These are phyloP conservation scores for Candida tallmaniae DNA, from an alignment of 805 yeast species.

Conservation along the genomic window DNA sequence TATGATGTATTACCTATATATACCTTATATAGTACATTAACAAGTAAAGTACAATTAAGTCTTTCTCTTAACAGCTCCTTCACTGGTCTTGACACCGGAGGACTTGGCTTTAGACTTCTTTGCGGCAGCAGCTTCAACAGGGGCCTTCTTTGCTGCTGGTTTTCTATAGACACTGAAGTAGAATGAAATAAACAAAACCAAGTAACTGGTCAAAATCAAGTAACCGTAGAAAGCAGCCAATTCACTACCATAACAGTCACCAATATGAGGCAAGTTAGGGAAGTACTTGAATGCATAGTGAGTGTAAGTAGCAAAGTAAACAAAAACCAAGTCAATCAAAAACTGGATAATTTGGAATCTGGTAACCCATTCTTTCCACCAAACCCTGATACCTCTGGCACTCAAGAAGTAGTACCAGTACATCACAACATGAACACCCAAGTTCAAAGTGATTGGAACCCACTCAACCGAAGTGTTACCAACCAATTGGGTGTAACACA, in stretches of 20 bases:
- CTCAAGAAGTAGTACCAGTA: conserved; percentile 95
- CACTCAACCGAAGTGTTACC: conserved; percentile 91
- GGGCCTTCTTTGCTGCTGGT: conserved; percentile 1
- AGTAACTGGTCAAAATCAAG: conserved; percentile 79
- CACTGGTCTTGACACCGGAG: conserved; percentile 3
- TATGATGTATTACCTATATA: no score
- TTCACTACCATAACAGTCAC: conserved; percentile 89
- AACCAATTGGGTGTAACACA: conserved; percentile 88
- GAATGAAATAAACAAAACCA: conserved; percentile 87
- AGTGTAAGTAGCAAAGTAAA: conserved; percentile 91
- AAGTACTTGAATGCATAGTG: conserved; percentile 74
- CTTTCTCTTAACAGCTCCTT: conserved; percentile 4
- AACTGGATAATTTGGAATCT: conserved; percentile 93
- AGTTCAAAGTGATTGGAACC: conserved; percentile 88
- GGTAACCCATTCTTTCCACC: conserved; percentile 99
- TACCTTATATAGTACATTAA: no score
- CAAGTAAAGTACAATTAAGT: conserved; percentile 4
- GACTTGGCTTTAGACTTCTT: neutral
- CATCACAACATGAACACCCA: conserved; percentile 94
- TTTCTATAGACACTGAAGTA: conserved; percentile 75
- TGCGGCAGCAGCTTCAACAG: neutral
- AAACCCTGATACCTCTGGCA: conserved; percentile 88
- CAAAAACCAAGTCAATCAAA: conserved; percentile 81
- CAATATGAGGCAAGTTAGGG: conserved; percentile 58
- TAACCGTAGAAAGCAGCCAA: conserved; percentile 92